Percentiles rank a stretch among this genome's conserved stretches.
Evolutionary conservation across 2,329 filamentous ascomycete species (phyloP).

Genomic region (Aspergillus sp.): DNA sequence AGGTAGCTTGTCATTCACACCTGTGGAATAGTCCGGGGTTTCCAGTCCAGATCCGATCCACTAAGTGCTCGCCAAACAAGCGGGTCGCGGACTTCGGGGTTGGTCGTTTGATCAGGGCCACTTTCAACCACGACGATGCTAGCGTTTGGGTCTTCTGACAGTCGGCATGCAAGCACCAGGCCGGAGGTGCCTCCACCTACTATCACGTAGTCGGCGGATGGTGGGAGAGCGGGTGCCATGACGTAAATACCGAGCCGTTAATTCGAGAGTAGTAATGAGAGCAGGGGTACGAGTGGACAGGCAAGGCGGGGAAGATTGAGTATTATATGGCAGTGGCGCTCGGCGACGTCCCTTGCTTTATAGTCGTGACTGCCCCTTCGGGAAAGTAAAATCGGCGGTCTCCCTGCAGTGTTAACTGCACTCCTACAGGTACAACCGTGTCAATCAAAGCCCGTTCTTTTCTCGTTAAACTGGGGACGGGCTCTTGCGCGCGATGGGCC

Average conservation of each 20-base stretch:
- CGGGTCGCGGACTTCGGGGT: background rate
- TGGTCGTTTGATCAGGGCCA: background rate
- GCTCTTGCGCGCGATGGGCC: too few species aligned
- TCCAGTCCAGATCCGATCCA: slow-evolving; percentile 5
- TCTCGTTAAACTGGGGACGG: too few species aligned
- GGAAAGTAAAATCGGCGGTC: too few species aligned
- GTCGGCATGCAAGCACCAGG: background rate
- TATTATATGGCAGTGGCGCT: too few species aligned
- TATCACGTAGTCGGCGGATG: background rate
- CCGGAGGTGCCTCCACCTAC: slow-evolving; percentile 5
- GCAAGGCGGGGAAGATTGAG: too few species aligned
- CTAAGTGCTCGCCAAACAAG: background rate
- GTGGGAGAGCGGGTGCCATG: background rate
- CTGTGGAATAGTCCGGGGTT: background rate
- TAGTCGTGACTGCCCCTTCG: too few species aligned
- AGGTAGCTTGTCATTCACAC: background rate
- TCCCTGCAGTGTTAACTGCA: too few species aligned
- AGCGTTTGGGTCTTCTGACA: background rate
- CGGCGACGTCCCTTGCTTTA: too few species aligned
- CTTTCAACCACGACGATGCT: background rate
- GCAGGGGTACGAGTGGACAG: too few species aligned
- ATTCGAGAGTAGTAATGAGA: background rate
- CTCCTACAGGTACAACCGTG: too few species aligned
- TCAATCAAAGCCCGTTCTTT: too few species aligned
- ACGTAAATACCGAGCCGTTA: background rate